Evolutionary conservation across 139 green algal genomes (phyloP), one percentile per base, ranked within the genome.

Genomic region (Coelastrella sp.): DNA sequence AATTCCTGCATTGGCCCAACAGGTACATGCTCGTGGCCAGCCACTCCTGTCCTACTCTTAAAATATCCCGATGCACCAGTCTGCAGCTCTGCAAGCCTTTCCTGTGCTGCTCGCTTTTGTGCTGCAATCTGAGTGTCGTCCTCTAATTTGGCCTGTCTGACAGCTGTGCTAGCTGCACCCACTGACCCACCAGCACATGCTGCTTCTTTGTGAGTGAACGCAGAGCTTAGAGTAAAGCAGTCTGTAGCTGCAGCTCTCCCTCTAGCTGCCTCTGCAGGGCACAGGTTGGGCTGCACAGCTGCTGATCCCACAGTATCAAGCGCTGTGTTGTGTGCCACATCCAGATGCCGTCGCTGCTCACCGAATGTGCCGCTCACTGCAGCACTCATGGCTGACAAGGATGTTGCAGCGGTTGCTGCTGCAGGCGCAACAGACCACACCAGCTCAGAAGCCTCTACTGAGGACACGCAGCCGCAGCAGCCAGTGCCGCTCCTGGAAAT

Each of bases 61-160:
- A 49, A 49, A 49, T 49, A 49, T 49, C 35, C 35, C 15, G 63
- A 49, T 57, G 61, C 84, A 15, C 10, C 49, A 11, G 35, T 68
- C 49, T 88, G 20, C 8, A 88, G 68, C 84, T 88, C 68, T 57
- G 68, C 84, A 19, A 88, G 49, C 20, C 49, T 56, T 7, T 49
- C 68, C 20, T 68, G 84, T 68, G 84, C 84, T 66, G 84, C 68
- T 4, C 15, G 84, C 84, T 88, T 88, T 68, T 88, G 84, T 7
- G 66, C 68, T 72, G 84, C 84, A 15, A 88, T 81, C 6, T 81
- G 66, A 3, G 58, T 35, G 49, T 88, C 84, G 7, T n/a, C 19
- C 49, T 88, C 27, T 63, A 87, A 65, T 27, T 6, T 14, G 35
- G 35, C 35, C 35, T 49, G 35, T 49, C 35, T 49, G 8, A 87